Conservation (phyloP, 192 early-diverging fungal species). For the Phycomyces nitens region DNA sequence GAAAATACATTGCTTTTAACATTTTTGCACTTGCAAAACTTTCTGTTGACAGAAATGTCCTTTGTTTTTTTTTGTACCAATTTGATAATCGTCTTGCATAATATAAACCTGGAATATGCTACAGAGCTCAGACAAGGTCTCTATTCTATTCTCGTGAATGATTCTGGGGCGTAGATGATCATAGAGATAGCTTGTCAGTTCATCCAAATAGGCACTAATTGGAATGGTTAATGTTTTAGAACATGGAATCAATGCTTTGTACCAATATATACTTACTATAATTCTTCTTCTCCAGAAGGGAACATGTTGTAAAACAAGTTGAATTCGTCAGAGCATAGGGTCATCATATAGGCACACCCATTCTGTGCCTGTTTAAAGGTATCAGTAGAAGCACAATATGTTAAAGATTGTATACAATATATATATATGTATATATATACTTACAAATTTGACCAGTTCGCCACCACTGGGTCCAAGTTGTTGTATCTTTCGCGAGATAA, state of each 20-base stretch:
- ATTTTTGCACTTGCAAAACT: slow-evolving; percentile 1
- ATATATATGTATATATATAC: no score
- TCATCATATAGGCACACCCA: slow-evolving; percentile 83
- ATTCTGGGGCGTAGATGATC: slow-evolving; percentile 85
- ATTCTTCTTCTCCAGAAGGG: slow-evolving; percentile 62
- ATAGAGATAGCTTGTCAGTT: slow-evolving; percentile 69
- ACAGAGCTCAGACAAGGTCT: slow-evolving; percentile 79
- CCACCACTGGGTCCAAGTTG: slow-evolving; percentile 48
- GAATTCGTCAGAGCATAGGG: slow-evolving; percentile 81
- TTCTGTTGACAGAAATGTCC: neutral
- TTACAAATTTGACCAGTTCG: slow-evolving; percentile 57
- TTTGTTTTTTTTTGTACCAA: neutral
- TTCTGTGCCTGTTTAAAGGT: slow-evolving; percentile 50
- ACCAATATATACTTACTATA: slow-evolving; percentile 53
- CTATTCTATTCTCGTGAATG: slow-evolving; percentile 80
- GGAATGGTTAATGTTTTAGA: no score
- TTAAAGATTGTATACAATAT: neutral
- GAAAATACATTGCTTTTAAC: slow-evolving; percentile 10
- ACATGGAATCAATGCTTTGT: no score
- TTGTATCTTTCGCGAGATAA: slow-evolving; percentile 60
- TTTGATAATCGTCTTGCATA: slow-evolving; percentile 37
- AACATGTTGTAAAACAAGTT: slow-evolving; percentile 81
- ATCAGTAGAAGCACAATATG: neutral
- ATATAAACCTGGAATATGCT: slow-evolving; percentile 62
- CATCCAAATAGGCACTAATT: slow-evolving; percentile 40